These are phyloP conservation scores for Microthlaspi erraticum DNA, from an alignment of 345 rosid genomes.

Conservation along the genomic window DNA sequence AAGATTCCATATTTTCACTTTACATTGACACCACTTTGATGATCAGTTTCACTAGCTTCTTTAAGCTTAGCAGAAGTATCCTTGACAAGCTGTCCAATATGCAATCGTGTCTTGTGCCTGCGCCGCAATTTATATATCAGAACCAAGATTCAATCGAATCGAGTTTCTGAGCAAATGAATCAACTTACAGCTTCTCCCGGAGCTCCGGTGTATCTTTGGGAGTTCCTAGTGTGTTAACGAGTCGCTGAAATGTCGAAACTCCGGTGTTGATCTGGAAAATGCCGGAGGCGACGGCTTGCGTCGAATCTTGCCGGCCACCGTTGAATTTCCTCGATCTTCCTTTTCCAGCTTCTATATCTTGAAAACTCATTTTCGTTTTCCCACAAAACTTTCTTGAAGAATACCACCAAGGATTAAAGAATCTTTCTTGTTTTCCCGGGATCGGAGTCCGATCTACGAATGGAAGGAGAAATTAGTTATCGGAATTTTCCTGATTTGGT, in stretches of 20 bases:
- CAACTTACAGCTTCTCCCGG: conserved; percentile 81
- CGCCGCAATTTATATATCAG: background rate
- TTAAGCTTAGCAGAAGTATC: conserved; percentile 95
- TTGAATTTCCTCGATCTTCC: conserved; percentile 66
- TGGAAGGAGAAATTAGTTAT: background rate
- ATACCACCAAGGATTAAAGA: background rate
- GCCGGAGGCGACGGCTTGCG: conserved; percentile 93
- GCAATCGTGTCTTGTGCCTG: conserved; percentile 89
- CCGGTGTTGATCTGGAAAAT: conserved; percentile 98
- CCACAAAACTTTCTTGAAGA: conserved; percentile 33
- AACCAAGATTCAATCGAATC: background rate
- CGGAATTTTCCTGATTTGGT: background rate
- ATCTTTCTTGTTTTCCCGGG: background rate
- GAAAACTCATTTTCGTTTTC: conserved; percentile 73
- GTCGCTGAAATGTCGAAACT: conserved; percentile 91
- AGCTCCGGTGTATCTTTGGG: conserved; percentile 96
- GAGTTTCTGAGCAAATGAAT: background rate
- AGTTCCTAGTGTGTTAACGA: conserved; percentile 94
- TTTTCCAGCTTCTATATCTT: conserved; percentile 77
- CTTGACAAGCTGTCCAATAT: conserved; percentile 91
- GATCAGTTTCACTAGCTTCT: conserved; percentile 92
- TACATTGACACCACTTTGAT: conserved; percentile 67
- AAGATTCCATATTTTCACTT: conserved; percentile 32
- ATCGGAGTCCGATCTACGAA: conserved; percentile 17
- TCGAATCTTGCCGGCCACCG: conserved; percentile 72